Evolutionary conservation across 768 basidiomycete genomes (phyloP).

Genomic region (Saitozyma sp.): DNA sequence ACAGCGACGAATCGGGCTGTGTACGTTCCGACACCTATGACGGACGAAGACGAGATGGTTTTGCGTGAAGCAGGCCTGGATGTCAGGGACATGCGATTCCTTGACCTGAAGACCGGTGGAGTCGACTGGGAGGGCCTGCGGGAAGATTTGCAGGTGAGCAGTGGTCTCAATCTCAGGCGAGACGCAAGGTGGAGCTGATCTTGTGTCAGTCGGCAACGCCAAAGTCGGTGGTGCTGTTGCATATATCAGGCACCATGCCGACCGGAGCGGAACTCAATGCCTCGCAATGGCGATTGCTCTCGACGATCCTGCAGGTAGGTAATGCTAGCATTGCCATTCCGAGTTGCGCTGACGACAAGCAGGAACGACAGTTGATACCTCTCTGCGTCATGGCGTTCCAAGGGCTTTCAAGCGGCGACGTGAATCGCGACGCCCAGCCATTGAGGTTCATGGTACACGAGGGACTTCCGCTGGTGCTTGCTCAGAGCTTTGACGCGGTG

Average conservation of each 20-base stretch:
- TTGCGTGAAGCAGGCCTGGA: constrained; percentile 46
- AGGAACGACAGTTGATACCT: constrained; percentile 53
- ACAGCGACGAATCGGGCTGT: constrained; percentile 19
- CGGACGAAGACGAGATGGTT: constrained; percentile 39
- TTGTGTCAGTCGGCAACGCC: constrained; percentile 62
- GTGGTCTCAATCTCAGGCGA: neutral
- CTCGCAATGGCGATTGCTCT: constrained; percentile 46
- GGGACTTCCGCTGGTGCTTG: constrained; percentile 44
- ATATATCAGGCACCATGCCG: constrained; percentile 46
- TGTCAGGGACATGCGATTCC: constrained; percentile 36
- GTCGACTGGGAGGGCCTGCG: constrained; percentile 49
- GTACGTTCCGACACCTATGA: constrained; percentile 45
- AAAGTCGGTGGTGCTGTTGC: constrained; percentile 72
- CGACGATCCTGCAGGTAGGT: constrained; percentile 47
- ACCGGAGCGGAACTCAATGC: constrained; percentile 56
- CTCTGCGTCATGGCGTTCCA: constrained; percentile 46
- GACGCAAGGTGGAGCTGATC: constrained; percentile 17
- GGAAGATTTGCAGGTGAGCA: constrained; percentile 37
- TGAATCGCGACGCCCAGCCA: constrained; percentile 44
- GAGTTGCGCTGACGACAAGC: neutral
- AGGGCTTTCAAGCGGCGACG: constrained; percentile 46
- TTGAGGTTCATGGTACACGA: constrained; percentile 48
- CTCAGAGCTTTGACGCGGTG: constrained; percentile 50
- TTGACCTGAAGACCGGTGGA: constrained; percentile 41
- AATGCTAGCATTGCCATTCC: too few relatives aligned